Percentiles rank a stretch among this genome's conserved stretches.
phyloP scores from a whole-genome alignment of 805 yeast genomes.

The Kodamaea kaohsiungensis region DNA sequence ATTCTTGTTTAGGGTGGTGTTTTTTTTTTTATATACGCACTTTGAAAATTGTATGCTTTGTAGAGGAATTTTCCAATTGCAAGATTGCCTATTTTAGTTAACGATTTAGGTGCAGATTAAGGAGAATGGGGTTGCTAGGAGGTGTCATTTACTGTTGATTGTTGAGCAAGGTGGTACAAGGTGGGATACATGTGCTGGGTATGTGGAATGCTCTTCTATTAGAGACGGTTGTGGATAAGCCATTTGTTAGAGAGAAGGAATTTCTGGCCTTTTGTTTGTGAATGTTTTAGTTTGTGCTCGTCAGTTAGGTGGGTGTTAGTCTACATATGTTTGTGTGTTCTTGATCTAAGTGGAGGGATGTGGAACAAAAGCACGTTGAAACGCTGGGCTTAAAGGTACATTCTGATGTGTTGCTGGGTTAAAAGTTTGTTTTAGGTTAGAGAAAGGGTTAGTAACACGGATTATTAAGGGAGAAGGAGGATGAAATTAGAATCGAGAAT shows the following conservation, averaged over 20 bases:
- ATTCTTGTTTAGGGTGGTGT: constrained; percentile 1
- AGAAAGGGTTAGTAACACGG: not conserved
- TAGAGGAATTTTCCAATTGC: not conserved
- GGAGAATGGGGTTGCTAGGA: not conserved
- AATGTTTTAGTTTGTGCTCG: not conserved
- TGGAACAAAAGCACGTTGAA: not conserved
- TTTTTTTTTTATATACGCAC: not conserved
- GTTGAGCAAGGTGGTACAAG: not conserved
- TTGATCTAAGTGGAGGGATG: not conserved
- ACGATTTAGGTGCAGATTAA: not conserved
- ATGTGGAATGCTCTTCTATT: not conserved
- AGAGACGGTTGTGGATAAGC: too few species aligned
- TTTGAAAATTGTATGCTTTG: not conserved
- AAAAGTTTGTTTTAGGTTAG: not conserved
- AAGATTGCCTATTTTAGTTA: not conserved
- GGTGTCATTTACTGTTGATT: not conserved
- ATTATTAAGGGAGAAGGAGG: too few species aligned
- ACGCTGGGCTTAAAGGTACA: not conserved
- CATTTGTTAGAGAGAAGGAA: not conserved
- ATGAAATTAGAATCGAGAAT: too few species aligned
- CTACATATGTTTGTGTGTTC: not conserved
- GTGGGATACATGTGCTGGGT: not conserved
- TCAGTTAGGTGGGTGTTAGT: not conserved
- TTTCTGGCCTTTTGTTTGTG: not conserved
- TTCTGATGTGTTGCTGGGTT: not conserved